Conservation (phyloP, 1,139 yeast genomes). For the Suhomyces chickasaworum region DNA sequence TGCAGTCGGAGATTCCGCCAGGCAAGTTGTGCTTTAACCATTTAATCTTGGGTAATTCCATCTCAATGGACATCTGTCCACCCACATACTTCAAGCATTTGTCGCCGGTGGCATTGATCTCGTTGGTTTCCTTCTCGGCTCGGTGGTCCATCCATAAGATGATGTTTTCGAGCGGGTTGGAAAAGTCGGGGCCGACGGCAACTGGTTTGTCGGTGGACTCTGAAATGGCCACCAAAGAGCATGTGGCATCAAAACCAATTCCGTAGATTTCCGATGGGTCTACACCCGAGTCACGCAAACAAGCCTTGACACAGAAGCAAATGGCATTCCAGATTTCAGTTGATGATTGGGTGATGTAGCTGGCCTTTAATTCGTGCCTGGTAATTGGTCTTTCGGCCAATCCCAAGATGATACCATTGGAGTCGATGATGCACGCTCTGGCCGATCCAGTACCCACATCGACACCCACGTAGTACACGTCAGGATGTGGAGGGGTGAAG, state of each 20-base stretch:
- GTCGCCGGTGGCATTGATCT: slow-evolving; percentile 79
- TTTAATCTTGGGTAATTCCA: slow-evolving; percentile 96
- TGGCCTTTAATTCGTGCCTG: slow-evolving; percentile 72
- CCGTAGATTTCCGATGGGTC: slow-evolving; percentile 72
- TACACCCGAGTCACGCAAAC: slow-evolving; percentile 72
- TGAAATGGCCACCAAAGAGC: slow-evolving; percentile 82
- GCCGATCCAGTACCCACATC: slow-evolving; percentile 99
- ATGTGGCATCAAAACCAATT: slow-evolving; percentile 95
- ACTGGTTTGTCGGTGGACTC: slow-evolving; percentile 69
- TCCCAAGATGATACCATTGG: slow-evolving; percentile 78
- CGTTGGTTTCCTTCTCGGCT: slow-evolving; percentile 82
- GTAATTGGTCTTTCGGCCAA: slow-evolving; percentile 78
- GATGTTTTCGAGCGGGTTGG: slow-evolving; percentile 72
- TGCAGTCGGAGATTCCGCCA: slow-evolving; percentile 61
- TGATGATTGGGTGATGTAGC: slow-evolving; percentile 79
- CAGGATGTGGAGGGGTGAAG: slow-evolving; percentile 48
- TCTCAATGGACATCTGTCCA: slow-evolving; percentile 95
- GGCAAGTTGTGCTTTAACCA: slow-evolving; percentile 93
- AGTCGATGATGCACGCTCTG: slow-evolving; percentile 87
- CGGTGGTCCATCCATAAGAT: slow-evolving; percentile 98
- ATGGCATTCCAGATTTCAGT: slow-evolving; percentile 93
- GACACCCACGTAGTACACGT: slow-evolving; percentile 79
- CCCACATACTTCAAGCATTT: slow-evolving; percentile 88
- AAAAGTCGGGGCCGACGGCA: slow-evolving; percentile 91
- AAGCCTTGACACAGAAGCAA: slow-evolving; percentile 75